These are phyloP conservation scores for Pseudognaphalium luteoalbum DNA, from an alignment of 129 eudicot genomes.

Conservation along the genomic window DNA sequence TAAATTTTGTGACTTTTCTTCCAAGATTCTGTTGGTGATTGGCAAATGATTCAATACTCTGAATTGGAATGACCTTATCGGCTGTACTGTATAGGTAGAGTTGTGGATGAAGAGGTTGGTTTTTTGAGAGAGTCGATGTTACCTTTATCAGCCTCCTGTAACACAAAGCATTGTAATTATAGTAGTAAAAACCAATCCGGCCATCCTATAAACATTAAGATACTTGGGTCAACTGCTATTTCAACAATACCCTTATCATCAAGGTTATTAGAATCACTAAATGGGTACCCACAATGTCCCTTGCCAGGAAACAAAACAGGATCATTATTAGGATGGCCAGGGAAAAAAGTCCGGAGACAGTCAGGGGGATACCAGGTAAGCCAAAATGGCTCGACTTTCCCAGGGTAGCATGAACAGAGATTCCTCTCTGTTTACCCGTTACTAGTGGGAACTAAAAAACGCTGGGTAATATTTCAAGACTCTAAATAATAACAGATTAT, in stretches of 20 bases:
- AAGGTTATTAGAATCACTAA: not conserved
- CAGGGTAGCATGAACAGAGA: too few relatives aligned
- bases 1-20: constrained; percentile 46
- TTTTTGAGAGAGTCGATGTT: constrained; percentile 42
- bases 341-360: too few relatives aligned
- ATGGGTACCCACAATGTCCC: not conserved
- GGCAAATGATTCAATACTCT: constrained; percentile 58
- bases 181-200: not conserved
- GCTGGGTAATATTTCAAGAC: too few relatives aligned
- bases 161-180: not conserved
- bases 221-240: not conserved
- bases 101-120: constrained; percentile 77
- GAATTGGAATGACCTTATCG: constrained; percentile 76
- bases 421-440: too few relatives aligned
- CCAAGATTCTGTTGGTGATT: constrained; percentile 60
- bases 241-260: not conserved
- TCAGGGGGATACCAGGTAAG: too few relatives aligned
- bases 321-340: too few relatives aligned
- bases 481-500: too few relatives aligned
- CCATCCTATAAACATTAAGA: too few relatives aligned
- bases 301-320: not conserved
- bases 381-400: too few relatives aligned
- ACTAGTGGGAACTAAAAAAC: too few relatives aligned
- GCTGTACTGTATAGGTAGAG: constrained; percentile 84
- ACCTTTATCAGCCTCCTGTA: constrained; percentile 66